Evolutionary conservation across 2,329 filamentous ascomycete genomes (phyloP).

Genomic region (Fusarium virguliforme): DNA sequence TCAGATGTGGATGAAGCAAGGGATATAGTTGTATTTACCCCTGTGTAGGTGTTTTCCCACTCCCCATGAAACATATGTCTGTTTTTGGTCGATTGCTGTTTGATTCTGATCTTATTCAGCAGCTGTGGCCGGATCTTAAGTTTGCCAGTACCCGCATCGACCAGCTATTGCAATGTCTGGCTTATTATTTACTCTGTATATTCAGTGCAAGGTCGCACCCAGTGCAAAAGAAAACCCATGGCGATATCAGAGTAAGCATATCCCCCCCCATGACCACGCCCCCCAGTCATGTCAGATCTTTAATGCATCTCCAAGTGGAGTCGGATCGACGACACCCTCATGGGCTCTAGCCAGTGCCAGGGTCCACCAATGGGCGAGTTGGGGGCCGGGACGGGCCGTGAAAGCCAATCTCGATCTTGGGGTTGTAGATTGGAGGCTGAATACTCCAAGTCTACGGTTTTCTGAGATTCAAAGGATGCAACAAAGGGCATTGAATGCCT

Average conservation of each 20-base stretch:
- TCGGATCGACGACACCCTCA: constrained; percentile 3
- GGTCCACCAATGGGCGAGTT: neutral
- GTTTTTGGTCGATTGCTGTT: neutral
- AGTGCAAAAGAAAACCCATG: neutral
- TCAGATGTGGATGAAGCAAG: neutral
- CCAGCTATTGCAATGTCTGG: neutral
- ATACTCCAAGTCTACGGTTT: neutral
- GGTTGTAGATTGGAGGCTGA: neutral
- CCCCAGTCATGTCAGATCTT: neutral
- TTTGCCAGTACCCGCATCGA: neutral
- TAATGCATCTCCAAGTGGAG: constrained; percentile 6
- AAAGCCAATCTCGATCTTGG: neutral
- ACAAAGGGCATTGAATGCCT: neutral
- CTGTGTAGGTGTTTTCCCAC: no score
- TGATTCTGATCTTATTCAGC: no score
- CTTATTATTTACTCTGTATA: no score
- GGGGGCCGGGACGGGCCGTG: neutral
- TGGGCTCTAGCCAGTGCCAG: neutral
- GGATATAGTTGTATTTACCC: neutral
- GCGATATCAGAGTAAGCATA: neutral
- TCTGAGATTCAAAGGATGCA: neutral
- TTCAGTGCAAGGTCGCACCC: neutral
- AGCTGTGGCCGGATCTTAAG: neutral
- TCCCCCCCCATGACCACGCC: neutral
- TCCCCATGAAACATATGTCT: neutral